Base-by-base conservation (phyloP, 2,329 filamentous ascomycete genomes). In the Aspergillus pseudonomiae region DNA sequence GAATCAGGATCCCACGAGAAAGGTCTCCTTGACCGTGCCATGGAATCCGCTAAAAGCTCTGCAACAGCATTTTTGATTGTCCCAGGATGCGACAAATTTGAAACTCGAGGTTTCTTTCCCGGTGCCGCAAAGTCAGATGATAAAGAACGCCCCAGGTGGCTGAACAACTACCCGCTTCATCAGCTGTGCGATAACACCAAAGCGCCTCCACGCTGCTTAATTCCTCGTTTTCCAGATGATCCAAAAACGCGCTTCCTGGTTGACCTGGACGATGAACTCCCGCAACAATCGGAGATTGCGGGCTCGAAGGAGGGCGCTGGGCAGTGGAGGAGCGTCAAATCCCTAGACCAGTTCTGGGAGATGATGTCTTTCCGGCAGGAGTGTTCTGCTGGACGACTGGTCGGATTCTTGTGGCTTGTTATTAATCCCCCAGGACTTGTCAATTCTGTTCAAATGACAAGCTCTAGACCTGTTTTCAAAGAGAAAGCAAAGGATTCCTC, bases 291-390 rank as follows among this genome's bases (percentile, higher is more conserved):
- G 1, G 69, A 70, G 9, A 63, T 65, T 3, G 73, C 68, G 50
- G 77, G 68, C 68, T 75, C 67, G 63, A 74, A 69, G 63, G 79
- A 86, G 68, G 84, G 82, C 30, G 80, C 81, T 3, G 91, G 91
- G 0, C 84, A 87, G 62, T 99, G 95, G 95, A 91, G 89, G 74
- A 93, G 91, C 64, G 89, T 97, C 28, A 89, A 86, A 74, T 91
- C 88, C 0, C 81, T 99, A 46, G 91, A 94, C n/a, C 89, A 94
- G 69, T 99, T 99, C 73, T 99, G 95, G 95, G 95, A 99, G 66
- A 91, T 96, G 85, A 98, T 99, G 94, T 90, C 94, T 0, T 98
- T 92, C 74, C 85, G 95, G 62, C 95, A 98, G 75, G 95, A 99
- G 74, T 99, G 95, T 74, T 97, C 94, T 0, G 92, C 93, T 39